Conservation (phyloP, 495 filamentous ascomycete species). For the Trichoderma orchidacearum region DNA sequence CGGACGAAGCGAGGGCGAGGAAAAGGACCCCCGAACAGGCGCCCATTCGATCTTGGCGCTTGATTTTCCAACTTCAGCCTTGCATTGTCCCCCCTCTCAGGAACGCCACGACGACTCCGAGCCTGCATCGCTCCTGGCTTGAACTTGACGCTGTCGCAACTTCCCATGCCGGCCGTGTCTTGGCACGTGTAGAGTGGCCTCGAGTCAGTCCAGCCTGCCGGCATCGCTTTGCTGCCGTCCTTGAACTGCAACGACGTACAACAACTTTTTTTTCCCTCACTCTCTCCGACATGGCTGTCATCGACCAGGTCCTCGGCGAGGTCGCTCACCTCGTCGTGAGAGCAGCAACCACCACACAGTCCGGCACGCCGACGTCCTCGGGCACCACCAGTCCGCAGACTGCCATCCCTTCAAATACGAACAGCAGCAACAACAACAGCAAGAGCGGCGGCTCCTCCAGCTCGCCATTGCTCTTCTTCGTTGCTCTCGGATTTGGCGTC, state of each 20-base stretch:
- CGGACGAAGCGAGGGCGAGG: not conserved
- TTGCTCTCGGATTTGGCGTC: conserved; percentile 92
- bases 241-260: not conserved
- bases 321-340: conserved; percentile 18
- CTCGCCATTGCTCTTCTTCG: conserved; percentile 86
- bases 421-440: conserved; percentile 6
- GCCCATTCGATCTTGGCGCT: too few relatives aligned
- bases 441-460: conserved; percentile 5
- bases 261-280: not conserved
- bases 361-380: not conserved
- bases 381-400: not conserved
- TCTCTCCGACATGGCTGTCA: conserved; percentile 9
- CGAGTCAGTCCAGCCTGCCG: not conserved
- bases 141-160: not conserved
- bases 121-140: not conserved
- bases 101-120: not conserved
- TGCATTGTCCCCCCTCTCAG: not conserved
- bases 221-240: not conserved
- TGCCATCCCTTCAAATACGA: conserved; percentile 3
- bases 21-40: not conserved
- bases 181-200: not conserved
- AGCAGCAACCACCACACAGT: conserved; percentile 4
- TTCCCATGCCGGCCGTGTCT: not conserved
- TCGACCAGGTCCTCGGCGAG: conserved; percentile 16
- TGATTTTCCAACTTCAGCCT: not conserved